These are phyloP conservation scores for Mycena olivaceomarginata DNA, from an alignment of 768 basidiomycete species.

Conservation along the genomic window DNA sequence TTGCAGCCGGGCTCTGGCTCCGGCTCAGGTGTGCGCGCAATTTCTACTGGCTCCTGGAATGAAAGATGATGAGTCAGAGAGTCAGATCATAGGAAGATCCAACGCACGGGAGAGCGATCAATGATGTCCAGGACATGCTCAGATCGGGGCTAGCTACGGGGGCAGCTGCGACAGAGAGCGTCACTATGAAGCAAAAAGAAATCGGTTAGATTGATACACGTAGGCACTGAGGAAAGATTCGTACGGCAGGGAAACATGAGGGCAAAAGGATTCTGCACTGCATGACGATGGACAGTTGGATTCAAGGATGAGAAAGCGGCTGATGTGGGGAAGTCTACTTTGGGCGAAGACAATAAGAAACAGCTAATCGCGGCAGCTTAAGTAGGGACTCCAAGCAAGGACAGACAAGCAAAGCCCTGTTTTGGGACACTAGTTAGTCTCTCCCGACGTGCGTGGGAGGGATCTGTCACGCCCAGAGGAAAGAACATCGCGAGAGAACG, in stretches of 20 bases:
- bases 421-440: conserved; percentile 2
- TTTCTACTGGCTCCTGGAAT: background rate
- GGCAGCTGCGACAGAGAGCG: conserved; percentile 9
- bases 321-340: conserved; percentile 7
- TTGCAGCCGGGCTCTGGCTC: conserved; percentile 23
- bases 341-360: conserved; percentile 12
- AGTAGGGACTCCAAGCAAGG: background rate
- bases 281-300: background rate
- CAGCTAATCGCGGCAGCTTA: background rate
- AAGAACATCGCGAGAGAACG: background rate
- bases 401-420: background rate
- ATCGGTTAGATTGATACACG: background rate
- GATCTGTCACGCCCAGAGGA: background rate
- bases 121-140: too few species aligned
- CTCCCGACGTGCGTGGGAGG: background rate
- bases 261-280: conserved; percentile 15
- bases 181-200: background rate
- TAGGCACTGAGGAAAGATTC: background rate
- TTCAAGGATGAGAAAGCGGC: background rate
- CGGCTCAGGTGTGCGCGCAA: conserved; percentile 19
- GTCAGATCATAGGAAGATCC: too few species aligned
- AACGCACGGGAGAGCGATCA: background rate
- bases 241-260: conserved; percentile 13
- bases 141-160: background rate
- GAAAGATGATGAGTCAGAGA: too few species aligned